phyloP scores from a whole-genome alignment of 805 yeast genomes.

The Barnettozyma vustinii region DNA sequence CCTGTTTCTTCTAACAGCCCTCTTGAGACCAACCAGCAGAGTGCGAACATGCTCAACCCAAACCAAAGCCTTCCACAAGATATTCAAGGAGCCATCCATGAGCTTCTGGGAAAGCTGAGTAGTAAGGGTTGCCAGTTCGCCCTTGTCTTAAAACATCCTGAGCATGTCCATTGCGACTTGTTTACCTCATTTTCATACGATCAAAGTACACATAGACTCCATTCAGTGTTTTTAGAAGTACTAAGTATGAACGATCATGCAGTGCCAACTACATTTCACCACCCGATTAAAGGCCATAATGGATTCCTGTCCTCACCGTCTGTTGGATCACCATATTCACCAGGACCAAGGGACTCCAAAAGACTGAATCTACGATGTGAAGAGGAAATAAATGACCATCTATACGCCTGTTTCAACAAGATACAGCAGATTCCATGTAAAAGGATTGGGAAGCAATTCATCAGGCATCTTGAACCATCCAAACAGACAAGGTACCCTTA shows the following conservation, averaged over 20 bases:
- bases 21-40: neutral
- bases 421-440: constrained; percentile 49
- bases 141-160: neutral
- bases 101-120: neutral
- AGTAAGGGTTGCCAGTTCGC: neutral
- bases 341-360: neutral
- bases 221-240: neutral
- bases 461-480: constrained; percentile 55
- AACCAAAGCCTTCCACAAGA: neutral
- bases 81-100: neutral
- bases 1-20: neutral
- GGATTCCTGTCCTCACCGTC: neutral
- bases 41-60: neutral
- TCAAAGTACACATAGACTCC: neutral
- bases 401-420: neutral
- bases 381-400: neutral
- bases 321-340: neutral
- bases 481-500: constrained; percentile 64
- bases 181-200: neutral
- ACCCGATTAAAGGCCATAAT: neutral
- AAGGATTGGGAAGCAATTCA: constrained; percentile 61
- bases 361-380: neutral
- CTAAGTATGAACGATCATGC: neutral
- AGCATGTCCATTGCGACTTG: neutral
- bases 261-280: neutral